Evolutionary conservation across 129 eudicot species (phyloP).

Genomic region (Smallanthus sonchifolius): DNA sequence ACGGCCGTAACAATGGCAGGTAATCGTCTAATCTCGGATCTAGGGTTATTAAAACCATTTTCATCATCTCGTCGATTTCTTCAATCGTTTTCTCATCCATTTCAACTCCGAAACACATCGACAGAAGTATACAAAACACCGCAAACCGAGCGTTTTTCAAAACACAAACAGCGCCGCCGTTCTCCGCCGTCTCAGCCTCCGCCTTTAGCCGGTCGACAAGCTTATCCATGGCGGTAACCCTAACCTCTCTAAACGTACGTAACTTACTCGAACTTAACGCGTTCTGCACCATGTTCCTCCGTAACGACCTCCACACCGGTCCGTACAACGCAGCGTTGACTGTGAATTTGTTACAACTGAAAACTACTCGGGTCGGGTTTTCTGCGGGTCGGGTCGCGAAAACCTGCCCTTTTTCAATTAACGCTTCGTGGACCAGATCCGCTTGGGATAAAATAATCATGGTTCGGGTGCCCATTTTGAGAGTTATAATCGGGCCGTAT

Average conservation of each 20-base stretch:
- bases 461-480: constrained; percentile 75
- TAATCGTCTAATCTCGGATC: constrained; percentile 83
- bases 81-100: constrained; percentile 64
- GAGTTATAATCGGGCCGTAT: constrained; percentile 78
- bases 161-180: constrained; percentile 67
- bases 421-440: constrained; percentile 52
- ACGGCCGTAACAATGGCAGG: constrained; percentile 49
- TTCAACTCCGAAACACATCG: constrained; percentile 87
- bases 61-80: constrained; percentile 73
- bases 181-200: constrained; percentile 57
- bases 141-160: constrained; percentile 72
- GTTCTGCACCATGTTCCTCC: constrained; percentile 87
- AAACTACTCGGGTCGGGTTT: constrained; percentile 72
- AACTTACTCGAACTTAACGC: constrained; percentile 52
- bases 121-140: constrained; percentile 61
- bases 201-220: constrained; percentile 37
- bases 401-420: constrained; percentile 61
- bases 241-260: constrained; percentile 34
- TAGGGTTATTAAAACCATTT: constrained; percentile 49
- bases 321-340: constrained; percentile 83
- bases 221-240: constrained; percentile 66
- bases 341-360: constrained; percentile 80
- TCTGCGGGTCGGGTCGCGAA: constrained; percentile 75
- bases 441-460: constrained; percentile 65
- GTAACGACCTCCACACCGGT: constrained; percentile 83